Percentiles rank a stretch among this genome's conserved stretches.
Conservation (phyloP, 768 basidiomycete species). For the Hygrocybe punicea region DNA sequence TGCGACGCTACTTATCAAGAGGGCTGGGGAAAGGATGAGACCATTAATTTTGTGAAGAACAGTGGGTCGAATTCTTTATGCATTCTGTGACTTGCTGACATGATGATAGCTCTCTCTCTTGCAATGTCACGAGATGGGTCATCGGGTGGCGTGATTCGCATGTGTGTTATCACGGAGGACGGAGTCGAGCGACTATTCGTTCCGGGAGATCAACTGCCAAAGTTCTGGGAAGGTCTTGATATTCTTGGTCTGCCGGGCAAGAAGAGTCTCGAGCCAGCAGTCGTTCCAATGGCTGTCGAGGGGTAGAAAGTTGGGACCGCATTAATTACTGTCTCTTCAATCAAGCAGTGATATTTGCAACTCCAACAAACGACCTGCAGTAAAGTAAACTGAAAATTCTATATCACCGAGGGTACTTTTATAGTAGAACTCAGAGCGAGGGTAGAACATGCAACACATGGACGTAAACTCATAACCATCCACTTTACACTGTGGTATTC, state of each 20-base stretch:
- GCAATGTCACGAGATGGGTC: conserved; percentile 99
- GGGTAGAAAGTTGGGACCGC: conserved; percentile 27
- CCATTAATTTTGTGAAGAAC: conserved; percentile 92
- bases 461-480: too few relatives aligned
- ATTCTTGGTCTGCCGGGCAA: conserved; percentile 50
- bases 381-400: background rate
- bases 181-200: conserved; percentile 90
- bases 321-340: background rate
- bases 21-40: conserved; percentile 86
- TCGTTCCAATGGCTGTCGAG: conserved; percentile 51
- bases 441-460: too few relatives aligned
- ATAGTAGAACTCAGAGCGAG: too few relatives aligned
- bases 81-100: conserved; percentile 2
- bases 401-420: too few relatives aligned
- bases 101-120: conserved; percentile 70
- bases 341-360: background rate
- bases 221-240: conserved; percentile 85
- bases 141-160: conserved; percentile 94
- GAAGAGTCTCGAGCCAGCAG: conserved; percentile 30
- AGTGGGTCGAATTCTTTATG: conserved; percentile 53
- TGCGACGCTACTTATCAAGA: conserved; percentile 98
- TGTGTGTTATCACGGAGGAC: conserved; percentile 94
- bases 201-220: conserved; percentile 84
- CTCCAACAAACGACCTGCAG: too few relatives aligned
- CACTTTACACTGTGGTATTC: background rate